phyloP scores from a whole-genome alignment of 768 basidiomycete species.

The Fomitopsis pulvina region DNA sequence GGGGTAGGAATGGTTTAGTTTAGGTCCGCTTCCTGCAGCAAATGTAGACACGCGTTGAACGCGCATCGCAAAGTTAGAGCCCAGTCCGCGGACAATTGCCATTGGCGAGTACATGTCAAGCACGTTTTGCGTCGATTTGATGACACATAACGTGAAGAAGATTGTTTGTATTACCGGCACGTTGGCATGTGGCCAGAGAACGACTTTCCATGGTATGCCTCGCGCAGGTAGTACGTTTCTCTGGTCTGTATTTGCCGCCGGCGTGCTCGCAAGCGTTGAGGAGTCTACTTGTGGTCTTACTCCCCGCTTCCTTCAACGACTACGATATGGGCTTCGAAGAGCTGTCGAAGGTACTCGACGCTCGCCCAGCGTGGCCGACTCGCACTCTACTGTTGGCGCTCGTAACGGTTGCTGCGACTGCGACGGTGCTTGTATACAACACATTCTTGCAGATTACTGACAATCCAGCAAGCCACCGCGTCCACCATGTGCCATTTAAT shows the following conservation, averaged over 20 bases:
- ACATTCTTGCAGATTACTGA: neutral
- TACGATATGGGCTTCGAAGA: neutral
- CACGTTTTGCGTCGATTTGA: neutral
- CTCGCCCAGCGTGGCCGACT: neutral
- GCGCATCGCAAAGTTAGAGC: no score
- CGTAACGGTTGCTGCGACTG: neutral
- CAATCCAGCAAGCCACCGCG: neutral
- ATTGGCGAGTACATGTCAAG: no score
- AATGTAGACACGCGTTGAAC: no score
- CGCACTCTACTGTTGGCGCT: neutral
- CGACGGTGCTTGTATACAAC: neutral
- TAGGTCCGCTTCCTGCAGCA: no score
- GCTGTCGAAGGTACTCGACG: neutral
- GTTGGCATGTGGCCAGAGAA: neutral
- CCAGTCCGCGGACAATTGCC: no score
- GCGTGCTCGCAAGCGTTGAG: neutral
- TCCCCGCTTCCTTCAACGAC: neutral
- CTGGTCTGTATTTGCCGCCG: neutral
- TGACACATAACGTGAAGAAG: neutral
- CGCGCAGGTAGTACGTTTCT: neutral
- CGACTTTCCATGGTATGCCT: neutral
- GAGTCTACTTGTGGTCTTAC: neutral
- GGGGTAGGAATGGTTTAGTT: constrained; percentile 47
- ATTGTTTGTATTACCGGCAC: neutral
- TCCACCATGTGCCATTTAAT: constrained; percentile 16